Evolutionary conservation across 2,329 filamentous ascomycete genomes (phyloP).

Genomic region (Cladosporium sp.): DNA sequence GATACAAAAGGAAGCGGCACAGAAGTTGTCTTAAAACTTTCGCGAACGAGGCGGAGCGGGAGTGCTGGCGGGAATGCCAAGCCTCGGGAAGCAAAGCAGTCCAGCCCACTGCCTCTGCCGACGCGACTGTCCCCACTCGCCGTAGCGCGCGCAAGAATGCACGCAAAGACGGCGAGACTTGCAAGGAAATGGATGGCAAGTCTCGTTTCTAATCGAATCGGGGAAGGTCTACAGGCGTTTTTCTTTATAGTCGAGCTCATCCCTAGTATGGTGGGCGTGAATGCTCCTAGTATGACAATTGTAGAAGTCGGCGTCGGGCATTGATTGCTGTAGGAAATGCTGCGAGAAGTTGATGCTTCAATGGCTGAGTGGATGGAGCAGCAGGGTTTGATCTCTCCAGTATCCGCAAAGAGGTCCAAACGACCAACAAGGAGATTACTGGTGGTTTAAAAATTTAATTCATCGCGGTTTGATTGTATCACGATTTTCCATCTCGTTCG

Average conservation of each 20-base stretch:
- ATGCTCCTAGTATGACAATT: slow-evolving; percentile 64
- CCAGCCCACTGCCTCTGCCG: too few species aligned
- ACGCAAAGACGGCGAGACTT: too few species aligned
- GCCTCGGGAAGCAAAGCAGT: too few species aligned
- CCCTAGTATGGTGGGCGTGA: slow-evolving; percentile 64
- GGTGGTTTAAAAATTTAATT: background rate
- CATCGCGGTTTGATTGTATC: background rate
- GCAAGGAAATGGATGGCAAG: too few species aligned
- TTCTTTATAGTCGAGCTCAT: too few species aligned
- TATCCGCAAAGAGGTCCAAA: background rate
- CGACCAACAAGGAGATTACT: background rate
- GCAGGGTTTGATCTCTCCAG: slow-evolving; percentile 38
- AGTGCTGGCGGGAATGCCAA: background rate
- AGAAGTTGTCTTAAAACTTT: background rate
- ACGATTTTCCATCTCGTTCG: background rate
- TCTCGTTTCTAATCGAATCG: too few species aligned
- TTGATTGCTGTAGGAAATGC: slow-evolving; percentile 78
- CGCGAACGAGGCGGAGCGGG: background rate
- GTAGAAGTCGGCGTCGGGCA: slow-evolving; percentile 70
- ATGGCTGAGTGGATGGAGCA: slow-evolving; percentile 67
- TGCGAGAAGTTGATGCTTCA: slow-evolving; percentile 67
- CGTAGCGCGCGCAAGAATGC: too few species aligned
- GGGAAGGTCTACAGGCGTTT: too few species aligned
- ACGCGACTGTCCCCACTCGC: too few species aligned
- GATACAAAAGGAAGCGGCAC: background rate